Evolutionary conservation across 2,329 filamentous ascomycete genomes (phyloP).

Genomic region (Cordyceps farinosa): DNA sequence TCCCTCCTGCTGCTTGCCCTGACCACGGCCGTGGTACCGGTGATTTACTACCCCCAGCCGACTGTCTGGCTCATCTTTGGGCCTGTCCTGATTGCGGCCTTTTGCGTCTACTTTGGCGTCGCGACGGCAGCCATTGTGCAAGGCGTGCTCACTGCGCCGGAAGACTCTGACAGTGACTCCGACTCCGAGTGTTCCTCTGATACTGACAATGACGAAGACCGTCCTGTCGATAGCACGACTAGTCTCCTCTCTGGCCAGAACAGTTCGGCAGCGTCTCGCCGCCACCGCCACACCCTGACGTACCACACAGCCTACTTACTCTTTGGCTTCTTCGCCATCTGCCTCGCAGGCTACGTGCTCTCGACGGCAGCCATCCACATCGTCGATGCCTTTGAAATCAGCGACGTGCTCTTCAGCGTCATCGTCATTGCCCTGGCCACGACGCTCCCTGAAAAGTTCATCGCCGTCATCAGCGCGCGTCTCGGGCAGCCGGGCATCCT

Average conservation of each 20-base stretch:
- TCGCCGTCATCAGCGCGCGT: constrained; percentile 45
- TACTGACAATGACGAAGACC: constrained; percentile 26
- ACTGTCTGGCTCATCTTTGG: constrained; percentile 32
- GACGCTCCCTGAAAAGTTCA: constrained; percentile 51
- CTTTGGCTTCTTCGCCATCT: constrained; percentile 43
- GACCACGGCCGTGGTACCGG: constrained; percentile 37
- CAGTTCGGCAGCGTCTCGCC: not conserved
- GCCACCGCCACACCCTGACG: constrained; percentile 7
- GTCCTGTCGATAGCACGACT: constrained; percentile 11
- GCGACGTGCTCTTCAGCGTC: constrained; percentile 45
- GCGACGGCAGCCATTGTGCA: constrained; percentile 43
- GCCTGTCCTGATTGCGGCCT: constrained; percentile 37
- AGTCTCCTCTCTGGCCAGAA: not conserved
- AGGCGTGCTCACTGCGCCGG: constrained; percentile 39
- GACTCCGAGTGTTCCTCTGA: constrained; percentile 14
- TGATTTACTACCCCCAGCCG: constrained; percentile 23
- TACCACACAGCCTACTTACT: constrained; percentile 35
- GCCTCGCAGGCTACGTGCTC: constrained; percentile 47
- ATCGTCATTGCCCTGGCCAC: constrained; percentile 49
- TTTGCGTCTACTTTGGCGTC: constrained; percentile 41
- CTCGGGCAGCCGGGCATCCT: constrained; percentile 47
- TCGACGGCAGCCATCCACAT: constrained; percentile 44
- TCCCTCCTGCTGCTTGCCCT: constrained; percentile 39
- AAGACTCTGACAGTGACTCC: constrained; percentile 30
- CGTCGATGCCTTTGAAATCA: constrained; percentile 39